phyloP scores from a whole-genome alignment of 805 yeast genomes.

The Pichia cabralensis region DNA sequence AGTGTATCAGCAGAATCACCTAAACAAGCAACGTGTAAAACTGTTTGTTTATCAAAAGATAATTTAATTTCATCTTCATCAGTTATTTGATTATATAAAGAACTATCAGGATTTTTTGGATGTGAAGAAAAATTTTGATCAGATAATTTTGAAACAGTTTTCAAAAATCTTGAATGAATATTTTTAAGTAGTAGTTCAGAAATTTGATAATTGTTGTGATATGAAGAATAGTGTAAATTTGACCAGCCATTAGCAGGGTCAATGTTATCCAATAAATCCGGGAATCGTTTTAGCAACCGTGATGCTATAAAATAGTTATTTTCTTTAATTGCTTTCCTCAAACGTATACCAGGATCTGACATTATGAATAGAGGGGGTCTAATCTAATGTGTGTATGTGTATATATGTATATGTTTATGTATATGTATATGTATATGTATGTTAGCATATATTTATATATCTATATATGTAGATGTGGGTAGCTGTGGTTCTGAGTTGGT shows the following conservation, averaged over 20 bases:
- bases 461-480: too few relatives aligned
- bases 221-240: conserved; percentile 73
- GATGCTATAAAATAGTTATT: conserved; percentile 57
- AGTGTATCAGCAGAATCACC: conserved; percentile 52
- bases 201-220: conserved; percentile 57
- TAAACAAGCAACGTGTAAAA: conserved; percentile 59
- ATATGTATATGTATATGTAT: too few relatives aligned
- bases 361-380: too few relatives aligned
- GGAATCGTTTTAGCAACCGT: conserved; percentile 56
- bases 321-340: conserved; percentile 56
- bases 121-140: conserved; percentile 1
- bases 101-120: conserved; percentile 1
- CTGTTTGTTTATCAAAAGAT: conserved; percentile 50
- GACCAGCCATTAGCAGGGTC: conserved; percentile 76
- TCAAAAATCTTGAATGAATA: conserved; percentile 9
- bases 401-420: background rate
- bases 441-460: too few relatives aligned
- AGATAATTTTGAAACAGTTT: background rate
- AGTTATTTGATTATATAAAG: conserved; percentile 21
- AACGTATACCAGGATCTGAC: conserved; percentile 53
- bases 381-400: background rate
- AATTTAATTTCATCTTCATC: conserved; percentile 27
- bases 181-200: conserved; percentile 18
- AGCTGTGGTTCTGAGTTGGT: too few relatives aligned
- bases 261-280: conserved; percentile 57